Evolutionary conservation across 805 yeast species (phyloP).

Genomic region (Lipomyces lipofer): DNA sequence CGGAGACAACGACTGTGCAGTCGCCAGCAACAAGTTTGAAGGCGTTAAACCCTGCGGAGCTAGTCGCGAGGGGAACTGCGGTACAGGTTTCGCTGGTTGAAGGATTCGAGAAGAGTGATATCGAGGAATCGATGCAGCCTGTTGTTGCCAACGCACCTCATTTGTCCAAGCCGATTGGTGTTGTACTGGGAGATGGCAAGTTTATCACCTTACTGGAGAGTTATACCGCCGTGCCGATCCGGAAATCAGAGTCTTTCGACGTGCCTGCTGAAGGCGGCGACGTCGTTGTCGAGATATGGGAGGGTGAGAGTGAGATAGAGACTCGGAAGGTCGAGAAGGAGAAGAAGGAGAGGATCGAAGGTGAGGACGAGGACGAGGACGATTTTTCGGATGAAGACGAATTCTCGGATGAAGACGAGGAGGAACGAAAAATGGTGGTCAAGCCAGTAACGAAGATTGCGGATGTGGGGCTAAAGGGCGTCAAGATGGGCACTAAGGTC

Average conservation of each 20-base stretch:
- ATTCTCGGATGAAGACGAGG: constrained; percentile 53
- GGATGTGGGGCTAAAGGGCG: constrained; percentile 72
- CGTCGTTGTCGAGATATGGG: constrained; percentile 70
- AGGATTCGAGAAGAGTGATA: constrained; percentile 69
- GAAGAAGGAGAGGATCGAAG: constrained; percentile 56
- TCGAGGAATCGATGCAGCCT: constrained; percentile 71
- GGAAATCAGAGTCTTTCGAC: constrained; percentile 66
- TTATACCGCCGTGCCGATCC: constrained; percentile 89
- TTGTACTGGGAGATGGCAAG: constrained; percentile 61
- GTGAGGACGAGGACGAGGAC: constrained; percentile 48
- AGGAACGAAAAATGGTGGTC: constrained; percentile 85
- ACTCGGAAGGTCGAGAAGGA: constrained; percentile 73
- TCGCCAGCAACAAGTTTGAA: constrained; percentile 76
- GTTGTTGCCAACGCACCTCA: constrained; percentile 88
- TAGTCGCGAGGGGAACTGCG: constrained; percentile 92
- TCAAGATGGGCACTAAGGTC: constrained; percentile 61
- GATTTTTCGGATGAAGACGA: constrained; percentile 51
- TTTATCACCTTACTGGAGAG: constrained; percentile 73
- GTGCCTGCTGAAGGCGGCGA: constrained; percentile 60
- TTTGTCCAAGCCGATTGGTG: constrained; percentile 78
- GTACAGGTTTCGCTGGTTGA: constrained; percentile 84
- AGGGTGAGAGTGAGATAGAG: constrained; percentile 80
- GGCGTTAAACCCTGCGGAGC: constrained; percentile 84
- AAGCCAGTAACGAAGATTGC: constrained; percentile 74
- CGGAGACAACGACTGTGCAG: constrained; percentile 69